Evolutionary conservation across 2,329 filamentous ascomycete species (phyloP).

Genomic region (Aschersonia sp.): DNA sequence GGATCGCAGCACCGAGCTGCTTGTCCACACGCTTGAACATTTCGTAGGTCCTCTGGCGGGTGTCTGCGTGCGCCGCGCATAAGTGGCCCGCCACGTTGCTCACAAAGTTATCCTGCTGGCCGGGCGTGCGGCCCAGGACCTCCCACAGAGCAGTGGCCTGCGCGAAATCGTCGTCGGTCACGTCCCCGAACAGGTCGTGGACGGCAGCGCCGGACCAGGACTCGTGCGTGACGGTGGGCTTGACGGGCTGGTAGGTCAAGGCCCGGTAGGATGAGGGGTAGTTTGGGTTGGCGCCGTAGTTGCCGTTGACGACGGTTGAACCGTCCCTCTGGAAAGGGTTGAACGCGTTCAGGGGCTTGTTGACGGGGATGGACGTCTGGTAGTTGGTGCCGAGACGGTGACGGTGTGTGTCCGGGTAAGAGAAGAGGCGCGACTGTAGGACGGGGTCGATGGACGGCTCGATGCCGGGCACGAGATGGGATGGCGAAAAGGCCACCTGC

Average conservation of each 20-base stretch:
- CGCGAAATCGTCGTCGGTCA: slow-evolving; percentile 33
- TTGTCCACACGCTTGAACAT: slow-evolving; percentile 45
- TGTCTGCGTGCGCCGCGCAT: slow-evolving; percentile 34
- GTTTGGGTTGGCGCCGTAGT: slow-evolving; percentile 45
- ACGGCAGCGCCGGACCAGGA: slow-evolving; percentile 31
- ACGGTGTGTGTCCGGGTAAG: slow-evolving; percentile 47
- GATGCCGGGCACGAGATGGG: slow-evolving; percentile 48
- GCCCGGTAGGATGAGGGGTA: slow-evolving; percentile 36
- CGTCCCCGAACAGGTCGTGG: slow-evolving; percentile 26
- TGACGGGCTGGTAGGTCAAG: slow-evolving; percentile 26
- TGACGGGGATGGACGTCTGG: slow-evolving; percentile 39
- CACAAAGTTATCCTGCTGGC: slow-evolving; percentile 48
- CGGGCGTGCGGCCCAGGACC: slow-evolving; percentile 29
- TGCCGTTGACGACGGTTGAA: slow-evolving; percentile 51
- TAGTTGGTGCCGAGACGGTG: slow-evolving; percentile 30
- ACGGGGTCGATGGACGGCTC: slow-evolving; percentile 48
- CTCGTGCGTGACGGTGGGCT: slow-evolving; percentile 27
- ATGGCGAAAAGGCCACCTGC: slow-evolving; percentile 51
- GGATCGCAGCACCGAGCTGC: slow-evolving; percentile 36
- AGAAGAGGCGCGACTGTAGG: slow-evolving; percentile 44
- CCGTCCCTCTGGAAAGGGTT: slow-evolving; percentile 64
- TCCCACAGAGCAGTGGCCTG: slow-evolving; percentile 34
- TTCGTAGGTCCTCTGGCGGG: slow-evolving; percentile 41
- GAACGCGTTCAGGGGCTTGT: slow-evolving; percentile 38
- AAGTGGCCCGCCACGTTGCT: slow-evolving; percentile 44